These are phyloP conservation scores for Backusella tuberculispora DNA, from an alignment of 192 early-diverging fungal species.

Conservation along the genomic window DNA sequence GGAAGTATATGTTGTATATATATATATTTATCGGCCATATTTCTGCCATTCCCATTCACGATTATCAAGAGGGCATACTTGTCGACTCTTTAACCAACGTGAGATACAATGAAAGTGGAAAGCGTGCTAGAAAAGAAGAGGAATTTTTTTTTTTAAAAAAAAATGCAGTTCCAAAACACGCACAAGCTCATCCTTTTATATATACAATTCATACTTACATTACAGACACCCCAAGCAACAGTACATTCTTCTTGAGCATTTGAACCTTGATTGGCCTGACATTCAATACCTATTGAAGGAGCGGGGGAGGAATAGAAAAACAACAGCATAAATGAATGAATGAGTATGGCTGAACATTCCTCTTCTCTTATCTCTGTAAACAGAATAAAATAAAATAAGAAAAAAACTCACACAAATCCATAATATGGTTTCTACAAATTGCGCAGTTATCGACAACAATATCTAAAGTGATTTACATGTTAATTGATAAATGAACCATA, in stretches of 20 bases:
- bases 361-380: background rate
- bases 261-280: slow-evolving; percentile 96
- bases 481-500: background rate
- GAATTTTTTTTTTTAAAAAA: background rate
- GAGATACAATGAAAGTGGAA: slow-evolving; percentile 99
- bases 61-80: slow-evolving; percentile 98
- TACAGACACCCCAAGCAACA: slow-evolving; percentile 96
- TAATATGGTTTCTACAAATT: slow-evolving; percentile 99
- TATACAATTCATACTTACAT: slow-evolving; percentile 58
- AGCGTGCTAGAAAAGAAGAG: slow-evolving; percentile 70
- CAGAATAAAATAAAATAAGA: background rate
- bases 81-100: slow-evolving; percentile 95
- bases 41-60: slow-evolving; percentile 99
- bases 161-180: background rate
- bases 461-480: slow-evolving; percentile 55
- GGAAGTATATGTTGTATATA: background rate
- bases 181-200: background rate
- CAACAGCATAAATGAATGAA: background rate
- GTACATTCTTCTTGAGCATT: slow-evolving; percentile 93
- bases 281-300: slow-evolving; percentile 78
- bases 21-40: slow-evolving; percentile 47
- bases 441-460: slow-evolving; percentile 98
- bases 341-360: too few species aligned
- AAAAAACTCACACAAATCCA: slow-evolving; percentile 87
- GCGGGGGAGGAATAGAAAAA: background rate